Evolutionary conservation across 2,329 filamentous ascomycete species (phyloP).

Genomic region (Alternaria consortialis): DNA sequence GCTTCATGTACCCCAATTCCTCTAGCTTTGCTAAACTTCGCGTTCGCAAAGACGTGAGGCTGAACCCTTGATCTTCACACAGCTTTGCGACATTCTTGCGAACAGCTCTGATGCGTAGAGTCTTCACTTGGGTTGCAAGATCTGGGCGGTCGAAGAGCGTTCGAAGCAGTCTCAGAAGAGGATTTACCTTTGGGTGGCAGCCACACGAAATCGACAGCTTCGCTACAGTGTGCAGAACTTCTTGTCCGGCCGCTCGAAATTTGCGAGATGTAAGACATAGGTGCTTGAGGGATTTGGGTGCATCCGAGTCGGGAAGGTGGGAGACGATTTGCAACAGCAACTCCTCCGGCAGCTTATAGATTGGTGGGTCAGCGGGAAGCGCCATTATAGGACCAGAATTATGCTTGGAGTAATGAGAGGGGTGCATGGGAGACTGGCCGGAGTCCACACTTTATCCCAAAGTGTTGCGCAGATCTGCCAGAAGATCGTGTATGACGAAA

Average conservation of each 20-base stretch:
- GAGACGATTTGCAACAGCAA: conserved; percentile 28
- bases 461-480: not conserved
- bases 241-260: conserved; percentile 28
- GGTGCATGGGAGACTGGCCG: not conserved
- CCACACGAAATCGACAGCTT: conserved; percentile 24
- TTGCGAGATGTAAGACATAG: conserved; percentile 28
- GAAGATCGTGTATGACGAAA: not conserved
- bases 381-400: not conserved
- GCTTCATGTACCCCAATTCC: conserved; percentile 20
- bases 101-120: conserved; percentile 26
- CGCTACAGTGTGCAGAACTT: conserved; percentile 26
- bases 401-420: not conserved
- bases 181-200: conserved; percentile 29
- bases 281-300: conserved; percentile 23
- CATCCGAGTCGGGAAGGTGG: conserved; percentile 22
- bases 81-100: conserved; percentile 25
- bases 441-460: not conserved
- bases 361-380: not conserved
- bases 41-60: conserved; percentile 21
- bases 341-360: conserved; percentile 31
- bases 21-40: conserved; percentile 19
- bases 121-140: conserved; percentile 30
- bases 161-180: conserved; percentile 29
- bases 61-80: conserved; percentile 24
- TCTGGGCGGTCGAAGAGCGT: conserved; percentile 33